A percentile compares a stretch with the other conserved stretches of the same genome.
Evolutionary conservation across 2,329 filamentous ascomycete genomes (phyloP).

Genomic region (Clonostachys byssicola): DNA sequence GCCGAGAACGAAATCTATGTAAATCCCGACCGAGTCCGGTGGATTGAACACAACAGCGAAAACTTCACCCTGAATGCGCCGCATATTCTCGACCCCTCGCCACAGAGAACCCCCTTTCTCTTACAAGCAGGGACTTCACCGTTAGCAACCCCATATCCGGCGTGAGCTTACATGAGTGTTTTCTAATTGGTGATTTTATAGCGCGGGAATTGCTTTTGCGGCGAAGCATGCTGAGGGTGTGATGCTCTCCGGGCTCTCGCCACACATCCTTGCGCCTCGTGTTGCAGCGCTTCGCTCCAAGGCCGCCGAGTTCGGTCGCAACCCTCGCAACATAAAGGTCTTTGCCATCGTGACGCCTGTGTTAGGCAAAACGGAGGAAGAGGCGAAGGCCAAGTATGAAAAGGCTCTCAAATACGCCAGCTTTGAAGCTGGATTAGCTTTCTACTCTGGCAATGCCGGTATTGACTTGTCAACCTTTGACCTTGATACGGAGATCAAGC

Average conservation of each 20-base stretch:
- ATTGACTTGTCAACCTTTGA: constrained; percentile 55
- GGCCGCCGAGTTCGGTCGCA: constrained; percentile 37
- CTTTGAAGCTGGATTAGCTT: constrained; percentile 46
- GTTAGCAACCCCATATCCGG: constrained; percentile 46
- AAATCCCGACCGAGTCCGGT: constrained; percentile 52
- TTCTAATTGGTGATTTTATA: constrained; percentile 8
- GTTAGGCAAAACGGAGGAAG: constrained; percentile 42
- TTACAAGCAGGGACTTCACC: constrained; percentile 56
- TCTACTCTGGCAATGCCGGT: constrained; percentile 55
- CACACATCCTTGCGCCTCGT: constrained; percentile 29
- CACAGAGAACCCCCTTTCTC: constrained; percentile 42
- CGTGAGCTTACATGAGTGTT: constrained; percentile 50
- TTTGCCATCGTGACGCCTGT: constrained; percentile 46
- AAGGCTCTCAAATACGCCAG: constrained; percentile 47
- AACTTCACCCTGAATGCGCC: constrained; percentile 29
- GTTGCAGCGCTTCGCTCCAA: constrained; percentile 48
- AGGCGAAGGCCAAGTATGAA: constrained; percentile 46
- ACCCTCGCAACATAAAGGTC: constrained; percentile 53
- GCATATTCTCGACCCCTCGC: constrained; percentile 35
- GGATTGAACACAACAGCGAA: constrained; percentile 56
- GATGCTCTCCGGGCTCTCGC: constrained; percentile 50
- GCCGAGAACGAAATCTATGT: constrained; percentile 26
- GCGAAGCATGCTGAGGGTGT: constrained; percentile 56
- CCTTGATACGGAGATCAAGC: constrained; percentile 53
- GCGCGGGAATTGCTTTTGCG: constrained; percentile 52